Percentiles rank a stretch among this genome's conserved stretches.
Conservation (phyloP, 306 rosid genomes). For the Ochetophila trinervis region DNA sequence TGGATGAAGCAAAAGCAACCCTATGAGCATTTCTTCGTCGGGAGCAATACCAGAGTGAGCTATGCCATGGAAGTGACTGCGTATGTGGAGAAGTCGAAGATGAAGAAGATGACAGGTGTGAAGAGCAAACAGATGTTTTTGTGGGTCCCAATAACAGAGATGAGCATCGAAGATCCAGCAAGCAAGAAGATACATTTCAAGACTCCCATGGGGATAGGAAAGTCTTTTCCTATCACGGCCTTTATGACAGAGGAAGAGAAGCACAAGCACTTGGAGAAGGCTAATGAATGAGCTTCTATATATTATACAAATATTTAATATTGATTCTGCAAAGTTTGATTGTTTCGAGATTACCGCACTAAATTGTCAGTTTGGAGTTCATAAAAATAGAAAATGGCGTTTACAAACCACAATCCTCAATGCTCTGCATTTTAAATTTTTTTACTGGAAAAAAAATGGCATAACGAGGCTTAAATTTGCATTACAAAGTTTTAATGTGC, state of each 20-base stretch:
- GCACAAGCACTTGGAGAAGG: slow-evolving; percentile 33
- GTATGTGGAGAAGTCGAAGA: slow-evolving; percentile 64
- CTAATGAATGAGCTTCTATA: too few species aligned
- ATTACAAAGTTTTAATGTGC: too few species aligned
- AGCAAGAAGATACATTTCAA: slow-evolving; percentile 47
- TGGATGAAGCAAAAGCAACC: slow-evolving; percentile 79
- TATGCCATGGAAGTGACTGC: slow-evolving; percentile 71
- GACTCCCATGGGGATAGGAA: slow-evolving; percentile 75
- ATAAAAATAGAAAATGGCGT: too few species aligned
- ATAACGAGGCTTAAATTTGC: too few species aligned
- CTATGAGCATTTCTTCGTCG: slow-evolving; percentile 59
- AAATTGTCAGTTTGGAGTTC: too few species aligned
- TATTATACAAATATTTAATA: too few species aligned
- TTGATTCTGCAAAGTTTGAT: too few species aligned
- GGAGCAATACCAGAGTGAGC: slow-evolving; percentile 46
- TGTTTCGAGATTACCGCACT: too few species aligned
- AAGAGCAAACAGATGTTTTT: slow-evolving; percentile 69
- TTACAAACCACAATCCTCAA: too few species aligned
- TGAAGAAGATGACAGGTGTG: slow-evolving; percentile 80
- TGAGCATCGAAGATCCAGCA: slow-evolving; percentile 53
- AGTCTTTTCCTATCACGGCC: slow-evolving; percentile 54
- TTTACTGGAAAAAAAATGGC: too few species aligned
- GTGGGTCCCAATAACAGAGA: slow-evolving; percentile 73
- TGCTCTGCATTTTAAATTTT: too few species aligned
- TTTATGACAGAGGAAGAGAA: slow-evolving; percentile 65